Conservation (phyloP, 805 yeast species). For the Pichia insulana region DNA sequence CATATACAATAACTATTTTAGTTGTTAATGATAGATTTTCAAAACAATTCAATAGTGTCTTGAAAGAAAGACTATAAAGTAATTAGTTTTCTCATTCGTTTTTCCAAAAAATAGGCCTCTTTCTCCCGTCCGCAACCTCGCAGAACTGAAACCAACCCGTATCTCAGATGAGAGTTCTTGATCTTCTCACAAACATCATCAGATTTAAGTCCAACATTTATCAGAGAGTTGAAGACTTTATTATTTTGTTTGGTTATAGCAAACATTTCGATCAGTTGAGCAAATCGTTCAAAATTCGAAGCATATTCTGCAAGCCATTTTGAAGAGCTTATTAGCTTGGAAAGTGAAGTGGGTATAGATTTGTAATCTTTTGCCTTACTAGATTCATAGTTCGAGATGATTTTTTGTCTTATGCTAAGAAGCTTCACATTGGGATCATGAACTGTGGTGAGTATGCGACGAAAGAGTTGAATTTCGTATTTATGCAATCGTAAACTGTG, state of each 20-base stretch:
- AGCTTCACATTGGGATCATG: not conserved
- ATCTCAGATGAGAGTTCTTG: constrained; percentile 1
- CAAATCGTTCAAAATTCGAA: constrained; percentile 7
- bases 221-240: not conserved
- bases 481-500: constrained; percentile 9
- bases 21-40: too few relatives aligned
- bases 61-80: not conserved
- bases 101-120: constrained; percentile 1
- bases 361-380: not conserved
- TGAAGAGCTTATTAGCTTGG: not conserved
- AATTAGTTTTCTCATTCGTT: not conserved
- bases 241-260: constrained; percentile 6
- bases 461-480: constrained; percentile 8
- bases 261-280: constrained; percentile 8
- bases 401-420: constrained; percentile 1
- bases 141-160: constrained; percentile 1
- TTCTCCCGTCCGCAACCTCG: not conserved
- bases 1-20: too few relatives aligned
- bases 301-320: constrained; percentile 3
- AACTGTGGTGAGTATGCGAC: constrained; percentile 5
- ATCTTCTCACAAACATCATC: constrained; percentile 1
- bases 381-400: constrained; percentile 4
- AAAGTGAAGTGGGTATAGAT: not conserved
- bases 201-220: not conserved
- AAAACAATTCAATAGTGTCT: not conserved